Evolutionary conservation across 352 stramenopile genomes (phyloP).

Genomic region (Phytophthora boehmeriae): DNA sequence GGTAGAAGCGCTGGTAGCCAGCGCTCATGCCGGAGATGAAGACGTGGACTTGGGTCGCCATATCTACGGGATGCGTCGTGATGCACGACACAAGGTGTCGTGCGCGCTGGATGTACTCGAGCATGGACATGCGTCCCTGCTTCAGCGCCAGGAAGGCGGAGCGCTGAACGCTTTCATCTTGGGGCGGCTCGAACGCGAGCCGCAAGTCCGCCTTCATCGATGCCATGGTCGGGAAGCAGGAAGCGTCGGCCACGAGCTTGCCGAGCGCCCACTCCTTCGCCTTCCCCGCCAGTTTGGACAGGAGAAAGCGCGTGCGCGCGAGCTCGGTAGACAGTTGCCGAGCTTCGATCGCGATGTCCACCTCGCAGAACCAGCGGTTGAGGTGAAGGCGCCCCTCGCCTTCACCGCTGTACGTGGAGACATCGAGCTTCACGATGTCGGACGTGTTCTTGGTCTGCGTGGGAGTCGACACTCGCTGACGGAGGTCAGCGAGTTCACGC

Average conservation of each 20-base stretch:
- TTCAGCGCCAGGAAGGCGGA: slow-evolving; percentile 17
- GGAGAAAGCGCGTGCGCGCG: slow-evolving; percentile 3
- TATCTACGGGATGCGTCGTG: slow-evolving; percentile 26
- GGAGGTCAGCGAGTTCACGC: slow-evolving; percentile 17
- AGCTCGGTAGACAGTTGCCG: slow-evolving; percentile 17
- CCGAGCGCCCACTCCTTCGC: too few relatives aligned
- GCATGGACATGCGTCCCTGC: slow-evolving; percentile 20
- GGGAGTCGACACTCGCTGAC: slow-evolving; percentile 18
- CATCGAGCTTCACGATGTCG: slow-evolving; percentile 32
- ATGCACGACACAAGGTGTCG: slow-evolving; percentile 26
- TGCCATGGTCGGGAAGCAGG: slow-evolving; percentile 10
- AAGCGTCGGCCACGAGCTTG: slow-evolving; percentile 11
- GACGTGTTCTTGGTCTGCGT: slow-evolving; percentile 17
- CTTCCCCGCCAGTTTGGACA: slow-evolving; percentile 18
- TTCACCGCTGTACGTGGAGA: slow-evolving; percentile 32
- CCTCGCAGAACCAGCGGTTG: too few relatives aligned
- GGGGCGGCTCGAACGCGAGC: too few relatives aligned
- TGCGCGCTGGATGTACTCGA: slow-evolving; percentile 26
- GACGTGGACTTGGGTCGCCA: slow-evolving; percentile 26
- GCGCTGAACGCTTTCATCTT: slow-evolving; percentile 18
- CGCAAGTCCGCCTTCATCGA: slow-evolving; percentile 12
- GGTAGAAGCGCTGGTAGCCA: slow-evolving; percentile 25
- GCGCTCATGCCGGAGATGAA: slow-evolving; percentile 26
- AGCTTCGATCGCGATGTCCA: slow-evolving; percentile 27
- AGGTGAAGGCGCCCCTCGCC: slow-evolving; percentile 6